These are phyloP conservation scores for Ceratobasidium papillatum DNA, from an alignment of 1,284 basidiomycete genomes.

Conservation along the genomic window DNA sequence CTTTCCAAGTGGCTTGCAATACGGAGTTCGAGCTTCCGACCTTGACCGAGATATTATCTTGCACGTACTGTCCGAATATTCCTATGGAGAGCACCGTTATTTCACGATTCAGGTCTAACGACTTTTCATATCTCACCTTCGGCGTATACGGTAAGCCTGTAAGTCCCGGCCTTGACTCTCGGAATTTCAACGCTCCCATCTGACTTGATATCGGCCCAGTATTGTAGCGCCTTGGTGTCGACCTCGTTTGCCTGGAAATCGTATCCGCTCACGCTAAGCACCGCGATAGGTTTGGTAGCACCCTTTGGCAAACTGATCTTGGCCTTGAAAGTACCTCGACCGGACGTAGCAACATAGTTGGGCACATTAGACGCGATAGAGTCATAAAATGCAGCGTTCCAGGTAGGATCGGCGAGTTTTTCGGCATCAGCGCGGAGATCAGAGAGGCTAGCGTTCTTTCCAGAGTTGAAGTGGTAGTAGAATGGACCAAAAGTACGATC, in stretches of 20 bases:
- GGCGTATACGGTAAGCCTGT: conserved; percentile 50
- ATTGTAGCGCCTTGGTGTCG: conserved; percentile 47
- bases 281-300: conserved; percentile 45
- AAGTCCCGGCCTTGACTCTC: conserved; percentile 49
- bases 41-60: conserved; percentile 47
- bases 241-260: conserved; percentile 49
- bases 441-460: conserved; percentile 25
- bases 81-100: background rate
- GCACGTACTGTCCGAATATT: conserved; percentile 49
- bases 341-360: conserved; percentile 46
- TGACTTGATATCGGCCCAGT: conserved; percentile 48
- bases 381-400: conserved; percentile 50
- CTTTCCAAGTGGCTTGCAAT: conserved; percentile 45
- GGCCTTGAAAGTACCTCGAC: conserved; percentile 46
- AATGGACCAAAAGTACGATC: conserved; percentile 50
- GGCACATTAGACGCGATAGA: conserved; percentile 47
- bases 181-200: conserved; percentile 46
- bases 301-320: conserved; percentile 46
- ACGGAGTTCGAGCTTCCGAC: conserved; percentile 43
- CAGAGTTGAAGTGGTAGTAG: conserved; percentile 47
- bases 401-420: conserved; percentile 43
- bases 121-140: conserved; percentile 41
- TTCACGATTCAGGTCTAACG: background rate
- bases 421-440: conserved; percentile 45
- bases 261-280: conserved; percentile 47